Conservation (phyloP, 2,329 filamentous ascomycete genomes). For the Nemania sp. region DNA sequence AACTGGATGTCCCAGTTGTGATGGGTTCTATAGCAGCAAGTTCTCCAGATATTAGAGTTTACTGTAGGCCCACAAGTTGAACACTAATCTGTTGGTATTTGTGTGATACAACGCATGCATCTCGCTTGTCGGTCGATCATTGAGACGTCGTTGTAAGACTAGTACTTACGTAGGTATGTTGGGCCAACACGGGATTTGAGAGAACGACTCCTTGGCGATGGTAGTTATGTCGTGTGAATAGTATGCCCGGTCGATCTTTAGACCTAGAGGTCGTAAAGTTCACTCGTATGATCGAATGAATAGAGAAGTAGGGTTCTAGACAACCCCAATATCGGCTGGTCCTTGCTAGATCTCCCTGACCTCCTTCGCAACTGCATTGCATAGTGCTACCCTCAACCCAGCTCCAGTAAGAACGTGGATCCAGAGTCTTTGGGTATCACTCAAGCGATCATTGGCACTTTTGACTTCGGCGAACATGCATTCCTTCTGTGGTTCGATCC, state of each 20-base stretch:
- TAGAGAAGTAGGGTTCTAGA: slow-evolving; percentile 2
- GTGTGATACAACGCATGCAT: slow-evolving; percentile 1
- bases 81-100: slow-evolving; percentile 2
- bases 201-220: background rate
- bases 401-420: slow-evolving; percentile 91
- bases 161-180: background rate
- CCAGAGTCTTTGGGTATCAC: slow-evolving; percentile 96
- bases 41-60: background rate
- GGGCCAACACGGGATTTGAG: background rate
- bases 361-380: slow-evolving; percentile 69
- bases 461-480: slow-evolving; percentile 86
- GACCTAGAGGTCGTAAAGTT: background rate
- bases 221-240: background rate
- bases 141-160: background rate
- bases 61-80: slow-evolving; percentile 5
- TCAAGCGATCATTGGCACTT: slow-evolving; percentile 90
- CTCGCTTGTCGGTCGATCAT: background rate
- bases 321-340: background rate
- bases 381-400: slow-evolving; percentile 87
- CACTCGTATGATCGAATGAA: slow-evolving; percentile 2
- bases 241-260: slow-evolving; percentile 3
- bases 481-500: slow-evolving; percentile 59
- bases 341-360: slow-evolving; percentile 55
- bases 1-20: slow-evolving; percentile 5
- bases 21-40: slow-evolving; percentile 17